Evolutionary conservation across 2,329 filamentous ascomycete species (phyloP), one percentile per base, ranked within the genome.

Genomic region (Fusarium graminum): DNA sequence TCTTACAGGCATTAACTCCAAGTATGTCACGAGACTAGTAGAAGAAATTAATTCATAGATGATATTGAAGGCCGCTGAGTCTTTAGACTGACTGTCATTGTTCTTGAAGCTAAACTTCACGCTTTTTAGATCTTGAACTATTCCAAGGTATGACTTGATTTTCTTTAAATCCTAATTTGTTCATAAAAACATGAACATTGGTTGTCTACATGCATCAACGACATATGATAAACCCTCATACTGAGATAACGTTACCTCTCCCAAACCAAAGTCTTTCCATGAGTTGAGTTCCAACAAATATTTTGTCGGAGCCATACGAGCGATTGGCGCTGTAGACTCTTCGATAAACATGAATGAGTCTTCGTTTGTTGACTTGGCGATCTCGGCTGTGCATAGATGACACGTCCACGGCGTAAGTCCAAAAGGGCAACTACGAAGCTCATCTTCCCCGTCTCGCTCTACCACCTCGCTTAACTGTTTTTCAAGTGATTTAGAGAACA

Each of bases 141-240:
- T 22, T 6, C 6, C 4, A 22, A 22, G 6, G 22, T 22, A 22
- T 22, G 4, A 22, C 22, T 22, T 22, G 22, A 22, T 22, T 22
- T 22, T 22, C 22, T 22, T 22, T 22, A 16, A 10, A 12, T 12
- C 7, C 9, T 13, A 12, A 6, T 4, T 25, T 29, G 13, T 13
- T 61, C 25, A 59, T 10, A 68, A 8, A 13, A 67, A 44, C 55
- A 68, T 68, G 13, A 67, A 68, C 51, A 65, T 67, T 2, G 65
- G 61, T 12, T 43, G 14, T 28, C 26, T 32, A 36, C 65, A 67
- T n/a, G 36, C 44, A 26, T 67, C 65, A 4, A 65, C 36, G 7
- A 45, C 19, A 40, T 53, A 67, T 1, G 29, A 26, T n/a, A 68
- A 26, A 12, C 16, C 51, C 6, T 47, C 43, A 14, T 38, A 62